phyloP scores from a whole-genome alignment of 2,329 filamentous ascomycete species.

The Colletotrichum sp. region DNA sequence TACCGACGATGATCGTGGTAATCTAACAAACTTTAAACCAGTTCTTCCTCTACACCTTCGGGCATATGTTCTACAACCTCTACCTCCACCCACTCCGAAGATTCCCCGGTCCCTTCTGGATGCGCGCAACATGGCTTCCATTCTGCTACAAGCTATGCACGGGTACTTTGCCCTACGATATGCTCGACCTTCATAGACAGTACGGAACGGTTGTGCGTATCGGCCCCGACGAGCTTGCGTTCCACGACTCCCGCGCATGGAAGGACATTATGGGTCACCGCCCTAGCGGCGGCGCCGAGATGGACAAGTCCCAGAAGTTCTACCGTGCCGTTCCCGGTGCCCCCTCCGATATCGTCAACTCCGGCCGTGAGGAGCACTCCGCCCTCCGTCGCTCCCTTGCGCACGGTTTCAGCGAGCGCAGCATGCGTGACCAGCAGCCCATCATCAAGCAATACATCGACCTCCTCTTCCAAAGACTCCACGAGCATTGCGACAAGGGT shows the following conservation, averaged over 20 bases:
- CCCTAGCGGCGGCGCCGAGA: conserved; percentile 4
- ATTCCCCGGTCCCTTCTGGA: conserved; percentile 31
- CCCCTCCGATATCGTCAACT: conserved; percentile 22
- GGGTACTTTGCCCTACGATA: conserved; percentile 30
- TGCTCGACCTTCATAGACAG: conserved; percentile 37
- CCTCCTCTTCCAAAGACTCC: conserved; percentile 41
- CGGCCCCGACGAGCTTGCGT: conserved; percentile 52
- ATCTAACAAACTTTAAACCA: not conserved
- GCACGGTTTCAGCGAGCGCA: conserved; percentile 28
- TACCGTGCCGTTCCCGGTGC: not conserved
- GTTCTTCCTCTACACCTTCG: not conserved
- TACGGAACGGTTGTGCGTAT: conserved; percentile 53
- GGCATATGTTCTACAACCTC: conserved; percentile 28
- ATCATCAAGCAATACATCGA: conserved; percentile 41
- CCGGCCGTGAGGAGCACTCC: conserved; percentile 10
- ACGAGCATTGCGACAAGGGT: conserved; percentile 28
- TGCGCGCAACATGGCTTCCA: not conserved
- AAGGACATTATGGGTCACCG: conserved; percentile 45
- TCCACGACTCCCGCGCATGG: conserved; percentile 39
- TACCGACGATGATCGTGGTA: not conserved
- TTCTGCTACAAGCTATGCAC: conserved; percentile 15
- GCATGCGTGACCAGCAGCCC: conserved; percentile 28
- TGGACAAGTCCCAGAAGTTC: conserved; percentile 16
- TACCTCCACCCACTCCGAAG: conserved; percentile 34
- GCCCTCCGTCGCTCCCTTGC: conserved; percentile 21